Base-by-base conservation (phyloP, 192 early-diverging fungal species). In the Rhizoclosmatium globosum region DNA sequence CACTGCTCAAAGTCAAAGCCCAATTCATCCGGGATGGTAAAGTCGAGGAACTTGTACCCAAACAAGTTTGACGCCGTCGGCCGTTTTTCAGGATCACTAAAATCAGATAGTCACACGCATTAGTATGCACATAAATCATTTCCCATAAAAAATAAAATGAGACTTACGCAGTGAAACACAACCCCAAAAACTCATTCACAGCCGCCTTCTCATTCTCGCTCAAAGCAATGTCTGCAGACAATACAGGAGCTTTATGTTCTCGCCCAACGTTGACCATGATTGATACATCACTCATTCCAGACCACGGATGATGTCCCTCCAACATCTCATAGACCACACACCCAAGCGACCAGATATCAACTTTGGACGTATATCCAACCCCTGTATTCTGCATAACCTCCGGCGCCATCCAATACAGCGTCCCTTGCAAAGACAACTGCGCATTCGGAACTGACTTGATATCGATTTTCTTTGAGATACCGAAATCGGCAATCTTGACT, bases 351-450 rank as follows among this genome's bases (percentile, higher is more conserved):
- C 85, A 82, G 15, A 84, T 81, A 50, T 82, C 83, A 38, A 94
- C 95, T 87, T 97, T 98, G 71, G 92, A 88, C 6, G 94, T 95
- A 80, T 98, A 98, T 44, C 77, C 77, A 53, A n/a, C 67, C 45
- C 43, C 47, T 3, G 93, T 95, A 82, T 94, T 93, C 82, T 95
- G 94, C 64, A 97, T 94, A 4, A 98, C 96, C 84, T 98, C 98
- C 31, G 97, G 98, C n/a, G 98, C 97, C 97, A 98, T 98, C 98
- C 98, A 99, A 83, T 94, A 95, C 42, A 98, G 92, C 0, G 96
- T 95, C 1, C 98, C 98, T 86, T 98, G 95, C 71, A 99, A 81
- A 57, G 96, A 97, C 71, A 90, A 85, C 41, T 77, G 81, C 1
- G 85, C 78, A 75, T 84, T 87, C 39, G 73, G 48, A 21, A 81